phyloP scores from a whole-genome alignment of 2,329 filamentous ascomycete species.

The Rhinocladiella mackenziei region DNA sequence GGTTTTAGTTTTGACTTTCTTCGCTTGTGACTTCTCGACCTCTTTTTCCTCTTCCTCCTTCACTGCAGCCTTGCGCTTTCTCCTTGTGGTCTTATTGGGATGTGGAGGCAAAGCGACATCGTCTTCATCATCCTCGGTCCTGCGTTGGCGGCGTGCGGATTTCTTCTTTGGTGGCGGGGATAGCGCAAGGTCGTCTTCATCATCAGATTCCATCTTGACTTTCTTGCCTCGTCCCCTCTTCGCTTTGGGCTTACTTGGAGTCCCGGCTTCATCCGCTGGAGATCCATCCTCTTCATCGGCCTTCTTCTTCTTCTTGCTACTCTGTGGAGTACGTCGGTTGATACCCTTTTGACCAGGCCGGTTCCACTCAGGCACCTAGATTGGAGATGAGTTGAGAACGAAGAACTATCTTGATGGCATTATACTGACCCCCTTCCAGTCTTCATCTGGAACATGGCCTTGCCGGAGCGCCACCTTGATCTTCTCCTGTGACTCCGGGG shows the following conservation, averaged over 20 bases:
- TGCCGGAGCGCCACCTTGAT: constrained; percentile 66
- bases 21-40: constrained; percentile 39
- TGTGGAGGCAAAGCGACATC: not conserved
- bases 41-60: constrained; percentile 31
- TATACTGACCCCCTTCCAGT: constrained; percentile 77
- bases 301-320: constrained; percentile 32
- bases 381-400: constrained; percentile 10
- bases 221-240: constrained; percentile 28
- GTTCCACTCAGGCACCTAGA: constrained; percentile 71
- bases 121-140: constrained; percentile 10
- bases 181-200: constrained; percentile 23
- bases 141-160: constrained; percentile 11
- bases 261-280: constrained; percentile 24
- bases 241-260: constrained; percentile 24
- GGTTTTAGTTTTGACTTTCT: constrained; percentile 45
- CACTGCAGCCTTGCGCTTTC: constrained; percentile 22
- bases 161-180: constrained; percentile 20
- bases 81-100: constrained; percentile 9
- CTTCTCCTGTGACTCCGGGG: constrained; percentile 66
- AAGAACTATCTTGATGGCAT: constrained; percentile 17
- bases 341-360: constrained; percentile 63
- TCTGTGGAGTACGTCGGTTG: constrained; percentile 39
- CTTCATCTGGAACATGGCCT: constrained; percentile 76
- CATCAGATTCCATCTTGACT: constrained; percentile 32
- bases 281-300: constrained; percentile 34